Conservation (phyloP, 208 protist genomes). For the Leishmania gerbilli region DNA sequence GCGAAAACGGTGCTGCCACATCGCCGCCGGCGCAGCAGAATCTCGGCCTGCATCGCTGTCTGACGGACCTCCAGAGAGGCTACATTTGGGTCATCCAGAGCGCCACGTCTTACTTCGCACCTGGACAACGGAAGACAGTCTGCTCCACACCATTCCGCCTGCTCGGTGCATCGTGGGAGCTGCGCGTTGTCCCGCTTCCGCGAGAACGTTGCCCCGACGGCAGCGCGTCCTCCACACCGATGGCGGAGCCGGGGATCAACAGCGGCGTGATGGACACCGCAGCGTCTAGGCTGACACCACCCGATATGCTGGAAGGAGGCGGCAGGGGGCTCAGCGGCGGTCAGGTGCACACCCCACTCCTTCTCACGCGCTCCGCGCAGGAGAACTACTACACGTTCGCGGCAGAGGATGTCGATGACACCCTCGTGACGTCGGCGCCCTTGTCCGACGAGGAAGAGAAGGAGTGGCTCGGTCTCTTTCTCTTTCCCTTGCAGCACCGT, state of each 20-base stretch:
- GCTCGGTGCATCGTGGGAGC: constrained; percentile 61
- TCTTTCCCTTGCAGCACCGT: constrained; percentile 56
- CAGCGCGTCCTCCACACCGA: constrained; percentile 1
- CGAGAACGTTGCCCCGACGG: background rate
- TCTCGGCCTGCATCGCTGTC: constrained; percentile 41
- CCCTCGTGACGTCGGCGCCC: background rate
- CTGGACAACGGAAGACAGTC: constrained; percentile 54
- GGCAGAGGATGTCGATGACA: background rate
- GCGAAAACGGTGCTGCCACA: background rate
- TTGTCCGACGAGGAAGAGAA: constrained; percentile 28
- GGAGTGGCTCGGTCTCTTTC: constrained; percentile 69
- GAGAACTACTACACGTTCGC: background rate
- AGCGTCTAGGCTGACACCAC: background rate
- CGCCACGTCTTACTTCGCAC: constrained; percentile 54
- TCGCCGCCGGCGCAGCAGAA: constrained; percentile 1
- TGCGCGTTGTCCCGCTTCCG: constrained; percentile 57
- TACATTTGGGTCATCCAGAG: constrained; percentile 70
- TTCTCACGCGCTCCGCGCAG: constrained; percentile 7
- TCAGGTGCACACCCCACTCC: constrained; percentile 5
- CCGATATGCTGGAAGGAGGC: background rate
- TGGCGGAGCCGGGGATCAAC: constrained; percentile 6
- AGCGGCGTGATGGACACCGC: constrained; percentile 12
- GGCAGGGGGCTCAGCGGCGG: background rate
- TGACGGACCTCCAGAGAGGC: constrained; percentile 62
- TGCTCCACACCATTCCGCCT: constrained; percentile 64